These are phyloP conservation scores for Pseudocercospora fijiensis DNA, from an alignment of 2,329 filamentous ascomycete genomes.

Conservation along the genomic window DNA sequence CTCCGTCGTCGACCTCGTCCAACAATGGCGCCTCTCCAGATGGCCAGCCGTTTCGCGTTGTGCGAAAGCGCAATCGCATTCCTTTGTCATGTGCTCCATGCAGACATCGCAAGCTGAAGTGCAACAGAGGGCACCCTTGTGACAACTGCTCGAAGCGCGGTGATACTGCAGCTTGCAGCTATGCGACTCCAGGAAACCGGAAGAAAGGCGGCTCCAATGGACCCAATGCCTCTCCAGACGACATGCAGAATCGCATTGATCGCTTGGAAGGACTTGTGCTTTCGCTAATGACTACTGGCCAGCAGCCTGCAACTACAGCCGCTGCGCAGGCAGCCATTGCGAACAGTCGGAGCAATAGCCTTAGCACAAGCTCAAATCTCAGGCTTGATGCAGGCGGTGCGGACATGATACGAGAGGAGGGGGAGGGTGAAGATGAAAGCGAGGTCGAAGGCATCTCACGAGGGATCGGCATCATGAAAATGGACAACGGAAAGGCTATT, in stretches of 20 bases:
- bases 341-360: constrained; percentile 43
- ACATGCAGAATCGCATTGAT: constrained; percentile 98
- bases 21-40: constrained; percentile 77
- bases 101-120: constrained; percentile 93
- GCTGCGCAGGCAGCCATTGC: constrained; percentile 57
- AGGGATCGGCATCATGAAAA: constrained; percentile 54
- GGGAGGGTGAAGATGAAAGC: constrained; percentile 56
- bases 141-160: constrained; percentile 92
- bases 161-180: constrained; percentile 78
- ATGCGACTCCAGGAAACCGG: constrained; percentile 66
- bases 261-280: constrained; percentile 87
- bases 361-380: constrained; percentile 43
- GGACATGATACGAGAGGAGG: constrained; percentile 54
- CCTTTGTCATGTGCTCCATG: constrained; percentile 91
- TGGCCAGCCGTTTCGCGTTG: constrained; percentile 73
- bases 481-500: constrained; percentile 50
- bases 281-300: constrained; percentile 86
- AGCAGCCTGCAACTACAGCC: constrained; percentile 58
- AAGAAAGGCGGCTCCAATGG: constrained; percentile 60
- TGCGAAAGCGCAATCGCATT: constrained; percentile 87
- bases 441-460: constrained; percentile 58
- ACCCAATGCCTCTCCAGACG: constrained; percentile 66
- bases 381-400: constrained; percentile 57
- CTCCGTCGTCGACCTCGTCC: constrained; percentile 75
- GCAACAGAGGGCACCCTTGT: constrained; percentile 85